Conservation (phyloP, 1,284 basidiomycete species). For the Vanrija sp. region DNA sequence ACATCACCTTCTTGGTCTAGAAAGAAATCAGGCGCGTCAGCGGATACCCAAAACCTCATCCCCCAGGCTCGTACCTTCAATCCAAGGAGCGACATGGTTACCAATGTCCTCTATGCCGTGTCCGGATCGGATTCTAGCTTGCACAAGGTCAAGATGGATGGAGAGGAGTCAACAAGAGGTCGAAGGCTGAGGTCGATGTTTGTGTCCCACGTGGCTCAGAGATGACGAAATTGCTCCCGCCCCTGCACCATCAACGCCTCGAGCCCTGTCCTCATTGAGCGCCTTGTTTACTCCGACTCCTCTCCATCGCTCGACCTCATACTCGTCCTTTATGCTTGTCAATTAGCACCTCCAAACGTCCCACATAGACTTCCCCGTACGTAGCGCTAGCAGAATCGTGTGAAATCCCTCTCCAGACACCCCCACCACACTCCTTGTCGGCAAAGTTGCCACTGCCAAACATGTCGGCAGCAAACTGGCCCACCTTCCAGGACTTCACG, state of each 20-base stretch:
- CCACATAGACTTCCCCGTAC: no score
- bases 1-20: slow-evolving; percentile 42
- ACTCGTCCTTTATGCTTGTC: neutral
- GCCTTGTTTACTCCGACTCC: neutral
- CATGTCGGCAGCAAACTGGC: slow-evolving; percentile 6
- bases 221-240: slow-evolving; percentile 10
- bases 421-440: neutral
- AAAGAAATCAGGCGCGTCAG: slow-evolving; percentile 35
- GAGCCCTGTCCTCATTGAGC: neutral
- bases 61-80: slow-evolving; percentile 23
- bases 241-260: neutral
- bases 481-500: slow-evolving; percentile 32
- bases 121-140: neutral
- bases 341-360: neutral
- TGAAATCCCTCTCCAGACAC: neutral
- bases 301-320: neutral
- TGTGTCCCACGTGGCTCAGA: neutral
- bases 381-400: no score
- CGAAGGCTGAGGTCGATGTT: neutral
- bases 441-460: neutral
- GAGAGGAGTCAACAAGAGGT: neutral
- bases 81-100: slow-evolving; percentile 29
- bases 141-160: neutral
- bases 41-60: neutral
- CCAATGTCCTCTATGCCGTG: neutral